Percentiles rank a stretch among this genome's conserved stretches.
Conservation (phyloP, 75 land plant genomes). For the Azolla pinnata region DNA sequence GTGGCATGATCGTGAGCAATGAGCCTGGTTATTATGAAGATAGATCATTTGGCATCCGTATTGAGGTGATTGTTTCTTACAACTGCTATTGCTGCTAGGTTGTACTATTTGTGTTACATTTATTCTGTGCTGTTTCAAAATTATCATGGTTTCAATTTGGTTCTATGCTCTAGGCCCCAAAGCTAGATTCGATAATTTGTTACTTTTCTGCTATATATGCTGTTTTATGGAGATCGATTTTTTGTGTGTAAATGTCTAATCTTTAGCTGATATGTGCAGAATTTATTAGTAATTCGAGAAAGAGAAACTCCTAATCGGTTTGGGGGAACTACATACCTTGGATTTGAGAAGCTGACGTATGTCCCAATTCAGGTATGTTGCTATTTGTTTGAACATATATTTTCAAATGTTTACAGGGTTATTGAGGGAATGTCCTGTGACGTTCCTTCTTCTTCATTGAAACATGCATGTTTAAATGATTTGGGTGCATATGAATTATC, state of each 20-base stretch:
- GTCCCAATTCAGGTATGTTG: slow-evolving; percentile 88
- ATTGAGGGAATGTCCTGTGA: too few relatives aligned
- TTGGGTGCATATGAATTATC: too few relatives aligned
- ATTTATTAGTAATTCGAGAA: slow-evolving; percentile 74
- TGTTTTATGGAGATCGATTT: too few relatives aligned
- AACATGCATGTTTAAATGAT: too few relatives aligned
- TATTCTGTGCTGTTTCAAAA: background rate
- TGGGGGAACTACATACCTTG: slow-evolving; percentile 73
- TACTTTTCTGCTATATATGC: too few relatives aligned
- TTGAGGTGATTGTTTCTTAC: slow-evolving; percentile 51
- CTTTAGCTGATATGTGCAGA: slow-evolving; percentile 34
- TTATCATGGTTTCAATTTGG: background rate
- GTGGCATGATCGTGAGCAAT: slow-evolving; percentile 94
- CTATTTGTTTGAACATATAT: too few relatives aligned
- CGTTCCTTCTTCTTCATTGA: too few relatives aligned
- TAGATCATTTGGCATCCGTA: slow-evolving; percentile 83
- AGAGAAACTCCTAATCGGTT: slow-evolving; percentile 60
- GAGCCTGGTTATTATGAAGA: slow-evolving; percentile 99
- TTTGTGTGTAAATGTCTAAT: too few relatives aligned
- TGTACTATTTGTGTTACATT: background rate
- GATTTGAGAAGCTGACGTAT: slow-evolving; percentile 88
- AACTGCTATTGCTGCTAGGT: too few relatives aligned
- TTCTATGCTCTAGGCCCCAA: too few relatives aligned
- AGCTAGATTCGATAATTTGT: background rate
- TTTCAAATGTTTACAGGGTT: too few relatives aligned